A percentile compares a stretch with the other conserved stretches of the same genome.
Evolutionary conservation across 768 basidiomycete species (phyloP).

Genomic region (Dacryopinax spathularia): DNA sequence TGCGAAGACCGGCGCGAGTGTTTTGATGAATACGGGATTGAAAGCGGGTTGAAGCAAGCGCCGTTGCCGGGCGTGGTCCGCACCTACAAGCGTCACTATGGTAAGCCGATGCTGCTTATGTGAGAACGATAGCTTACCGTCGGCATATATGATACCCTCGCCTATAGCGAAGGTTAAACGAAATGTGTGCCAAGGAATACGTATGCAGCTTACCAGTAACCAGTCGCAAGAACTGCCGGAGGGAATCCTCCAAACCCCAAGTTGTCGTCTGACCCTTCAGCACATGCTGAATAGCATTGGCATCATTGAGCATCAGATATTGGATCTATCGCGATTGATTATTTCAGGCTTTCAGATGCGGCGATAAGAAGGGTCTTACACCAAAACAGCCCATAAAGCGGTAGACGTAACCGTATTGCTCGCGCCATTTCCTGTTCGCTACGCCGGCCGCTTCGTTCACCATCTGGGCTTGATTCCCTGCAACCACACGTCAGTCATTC

Average conservation of each 20-base stretch:
- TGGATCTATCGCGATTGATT: not conserved
- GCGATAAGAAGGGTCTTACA: not conserved
- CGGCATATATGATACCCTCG: not conserved
- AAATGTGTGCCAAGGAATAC: not conserved
- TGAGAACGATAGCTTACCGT: not conserved
- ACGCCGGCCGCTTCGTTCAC: not conserved
- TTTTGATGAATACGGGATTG: not conserved
- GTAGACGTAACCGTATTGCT: not conserved
- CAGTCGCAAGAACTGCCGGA: not conserved
- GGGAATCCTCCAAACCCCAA: not conserved
- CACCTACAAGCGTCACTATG: too few relatives aligned
- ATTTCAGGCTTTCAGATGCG: not conserved
- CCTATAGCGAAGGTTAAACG: not conserved
- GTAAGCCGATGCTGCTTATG: too few relatives aligned
- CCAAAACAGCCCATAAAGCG: not conserved
- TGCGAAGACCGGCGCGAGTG: not conserved
- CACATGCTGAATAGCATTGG: not conserved
- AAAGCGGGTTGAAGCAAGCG: not conserved
- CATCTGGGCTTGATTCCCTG: not conserved
- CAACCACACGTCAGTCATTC: too few relatives aligned
- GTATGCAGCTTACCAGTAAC: not conserved
- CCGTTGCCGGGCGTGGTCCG: not conserved
- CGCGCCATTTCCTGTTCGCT: not conserved
- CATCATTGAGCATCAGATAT: constrained; percentile 2
- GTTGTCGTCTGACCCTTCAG: not conserved